Conservation (phyloP, 202 grass and related monocot species). For the Digitaria exilis region DNA sequence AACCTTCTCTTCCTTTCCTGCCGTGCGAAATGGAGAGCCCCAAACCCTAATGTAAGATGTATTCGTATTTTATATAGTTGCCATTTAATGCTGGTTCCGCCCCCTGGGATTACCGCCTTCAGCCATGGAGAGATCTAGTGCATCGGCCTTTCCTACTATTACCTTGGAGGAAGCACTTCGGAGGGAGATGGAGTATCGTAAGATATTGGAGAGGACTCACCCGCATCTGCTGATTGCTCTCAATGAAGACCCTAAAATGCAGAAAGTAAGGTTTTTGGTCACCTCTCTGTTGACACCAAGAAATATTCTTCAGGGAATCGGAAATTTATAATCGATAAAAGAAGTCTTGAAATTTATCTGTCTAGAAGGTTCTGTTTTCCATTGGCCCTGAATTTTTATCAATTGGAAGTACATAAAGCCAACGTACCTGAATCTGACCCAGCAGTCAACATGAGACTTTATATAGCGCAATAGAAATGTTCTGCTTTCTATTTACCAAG, state of each 20-base stretch:
- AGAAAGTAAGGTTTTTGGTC: slow-evolving; percentile 42
- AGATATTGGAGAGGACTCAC: slow-evolving; percentile 47
- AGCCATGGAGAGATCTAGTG: slow-evolving; percentile 27
- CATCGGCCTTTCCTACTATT: slow-evolving; percentile 44
- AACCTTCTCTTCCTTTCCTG: no score
- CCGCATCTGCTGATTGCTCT: slow-evolving; percentile 38
- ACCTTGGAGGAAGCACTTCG: slow-evolving; percentile 57
- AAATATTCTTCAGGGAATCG: neutral
- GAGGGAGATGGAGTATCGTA: slow-evolving; percentile 66
- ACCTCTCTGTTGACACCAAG: neutral
- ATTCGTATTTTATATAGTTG: no score
- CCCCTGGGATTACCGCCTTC: neutral
- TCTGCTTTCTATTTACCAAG: neutral
- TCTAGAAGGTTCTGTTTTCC: slow-evolving; percentile 6
- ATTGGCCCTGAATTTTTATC: neutral
- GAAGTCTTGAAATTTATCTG: neutral
- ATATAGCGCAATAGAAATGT: neutral
- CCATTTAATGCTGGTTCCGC: no score
- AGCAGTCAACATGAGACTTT: neutral
- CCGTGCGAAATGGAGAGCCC: no score
- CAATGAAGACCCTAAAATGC: slow-evolving; percentile 1
- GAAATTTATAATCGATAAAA: neutral
- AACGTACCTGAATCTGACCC: neutral
- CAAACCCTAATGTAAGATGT: no score
- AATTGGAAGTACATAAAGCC: neutral